Base-by-base conservation (phyloP, 1,284 basidiomycete genomes). In the Microbotryum silenes-acaulis region DNA sequence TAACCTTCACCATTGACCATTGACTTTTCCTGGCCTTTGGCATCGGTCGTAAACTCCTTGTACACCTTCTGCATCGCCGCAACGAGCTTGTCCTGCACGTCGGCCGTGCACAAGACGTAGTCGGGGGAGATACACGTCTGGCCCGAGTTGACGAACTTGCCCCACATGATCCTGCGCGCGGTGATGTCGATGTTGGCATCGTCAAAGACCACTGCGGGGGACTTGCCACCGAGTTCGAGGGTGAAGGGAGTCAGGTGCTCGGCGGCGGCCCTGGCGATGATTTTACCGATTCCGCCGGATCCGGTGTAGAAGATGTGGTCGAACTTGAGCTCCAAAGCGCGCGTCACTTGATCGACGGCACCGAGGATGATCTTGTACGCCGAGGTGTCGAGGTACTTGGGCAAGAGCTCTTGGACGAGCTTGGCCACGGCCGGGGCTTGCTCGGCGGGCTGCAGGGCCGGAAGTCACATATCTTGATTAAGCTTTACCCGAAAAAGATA, bases 141-240 rank as follows among this genome's bases (percentile, higher is more conserved):
- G 21, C 76, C 77, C 23, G 72, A 67, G 68, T 78, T 78, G 60
- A 73, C 57, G 14, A 66, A 62, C 68, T 77, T 76, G 46, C 74
- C 76, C 77, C 77, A 78, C 9, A 76, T 60, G 50, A 77, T 71
- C 51, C 77, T 69, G 45, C 72, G 70, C 9, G 74, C 77, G 2
- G 73, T 72, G 25, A 75, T 71, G 27, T 63, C 64, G 31, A 77
- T 62, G 58, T 78, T 69, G 57, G 76, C 75, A 46, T 73, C 72
- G 50, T 75, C 74, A 63, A 77, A 72, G n/a, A 78, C 72, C 56
- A 74, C 71, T 25, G 72, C 74, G 29, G 77, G 77, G 52, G 73
- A 75, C 69, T 78, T 78, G 25, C 77, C 77, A 20, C 77, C 77
- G 51, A 77, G 70, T 65, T 76, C 75, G 54, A 76, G 71, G 14